A percentile compares a stretch with the other conserved stretches of the same genome.
These are phyloP conservation scores for Neurospora pannonica DNA, from an alignment of 495 filamentous ascomycete genomes.

Conservation along the genomic window DNA sequence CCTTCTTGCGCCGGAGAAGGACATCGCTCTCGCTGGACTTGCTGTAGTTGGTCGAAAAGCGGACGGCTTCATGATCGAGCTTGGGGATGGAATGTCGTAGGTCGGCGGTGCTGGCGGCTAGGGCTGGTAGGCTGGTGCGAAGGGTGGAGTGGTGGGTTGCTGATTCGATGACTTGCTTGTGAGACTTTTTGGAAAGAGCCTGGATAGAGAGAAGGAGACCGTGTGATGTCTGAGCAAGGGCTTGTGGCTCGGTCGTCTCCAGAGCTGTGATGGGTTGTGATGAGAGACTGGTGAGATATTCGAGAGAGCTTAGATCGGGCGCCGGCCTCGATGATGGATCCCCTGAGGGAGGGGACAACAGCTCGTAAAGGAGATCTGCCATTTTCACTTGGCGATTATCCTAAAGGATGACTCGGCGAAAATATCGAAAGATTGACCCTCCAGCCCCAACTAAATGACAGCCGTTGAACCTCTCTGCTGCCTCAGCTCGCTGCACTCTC, in stretches of 20 bases:
- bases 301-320: slow-evolving; percentile 63
- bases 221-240: slow-evolving; percentile 70
- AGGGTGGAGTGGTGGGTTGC: slow-evolving; percentile 68
- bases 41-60: slow-evolving; percentile 77
- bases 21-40: slow-evolving; percentile 58
- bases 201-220: slow-evolving; percentile 81
- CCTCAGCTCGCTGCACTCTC: not conserved
- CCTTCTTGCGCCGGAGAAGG: slow-evolving; percentile 67
- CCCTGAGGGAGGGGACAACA: slow-evolving; percentile 13
- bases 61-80: slow-evolving; percentile 67
- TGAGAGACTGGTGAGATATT: slow-evolving; percentile 73
- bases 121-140: slow-evolving; percentile 51
- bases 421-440: not conserved
- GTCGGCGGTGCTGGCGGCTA: slow-evolving; percentile 52
- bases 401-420: not conserved
- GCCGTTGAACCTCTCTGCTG: not conserved
- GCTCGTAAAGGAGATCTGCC: slow-evolving; percentile 27
- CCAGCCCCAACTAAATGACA: not conserved
- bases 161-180: slow-evolving; percentile 75
- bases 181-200: slow-evolving; percentile 81
- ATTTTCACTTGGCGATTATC: slow-evolving; percentile 8
- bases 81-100: slow-evolving; percentile 64
- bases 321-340: slow-evolving; percentile 3
- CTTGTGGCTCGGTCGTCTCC: slow-evolving; percentile 64
- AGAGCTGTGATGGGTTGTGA: slow-evolving; percentile 69